These are phyloP conservation scores for Daldinia loculata DNA, from an alignment of 495 filamentous ascomycete species.

Conservation along the genomic window DNA sequence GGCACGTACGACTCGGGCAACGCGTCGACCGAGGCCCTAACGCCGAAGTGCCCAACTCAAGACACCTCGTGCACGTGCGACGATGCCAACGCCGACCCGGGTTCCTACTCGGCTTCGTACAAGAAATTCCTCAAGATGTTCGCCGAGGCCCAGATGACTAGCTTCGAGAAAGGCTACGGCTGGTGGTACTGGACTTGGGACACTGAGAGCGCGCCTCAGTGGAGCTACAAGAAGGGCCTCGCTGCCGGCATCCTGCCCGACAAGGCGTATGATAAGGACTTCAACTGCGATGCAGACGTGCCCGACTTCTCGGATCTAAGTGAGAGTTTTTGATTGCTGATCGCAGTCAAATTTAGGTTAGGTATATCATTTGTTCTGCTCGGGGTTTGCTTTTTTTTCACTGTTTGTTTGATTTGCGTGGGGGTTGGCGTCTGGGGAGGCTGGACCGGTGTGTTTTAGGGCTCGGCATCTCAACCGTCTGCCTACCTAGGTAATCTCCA, in stretches of 20 bases:
- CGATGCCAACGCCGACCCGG: slow-evolving; percentile 75
- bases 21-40: slow-evolving; percentile 61
- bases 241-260: slow-evolving; percentile 82
- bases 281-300: slow-evolving; percentile 74
- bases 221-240: slow-evolving; percentile 91
- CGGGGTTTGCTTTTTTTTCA: background rate
- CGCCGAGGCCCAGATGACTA: slow-evolving; percentile 93
- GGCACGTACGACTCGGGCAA: slow-evolving; percentile 73
- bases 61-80: slow-evolving; percentile 74
- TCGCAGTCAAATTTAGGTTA: background rate
- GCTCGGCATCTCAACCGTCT: background rate
- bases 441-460: background rate
- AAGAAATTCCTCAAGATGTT: slow-evolving; percentile 88
- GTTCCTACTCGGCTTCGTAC: slow-evolving; percentile 74
- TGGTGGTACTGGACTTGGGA: slow-evolving; percentile 97
- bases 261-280: slow-evolving; percentile 78
- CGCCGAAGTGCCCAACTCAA: slow-evolving; percentile 74
- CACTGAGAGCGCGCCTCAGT: slow-evolving; percentile 75
- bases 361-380: background rate
- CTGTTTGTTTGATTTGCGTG: background rate
- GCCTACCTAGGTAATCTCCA: background rate
- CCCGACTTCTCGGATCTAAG: slow-evolving; percentile 69
- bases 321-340: slow-evolving; percentile 35
- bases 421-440: slow-evolving; percentile 3
- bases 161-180: slow-evolving; percentile 89